Conservation (phyloP, 495 filamentous ascomycete genomes). For the Podospora didyma region DNA sequence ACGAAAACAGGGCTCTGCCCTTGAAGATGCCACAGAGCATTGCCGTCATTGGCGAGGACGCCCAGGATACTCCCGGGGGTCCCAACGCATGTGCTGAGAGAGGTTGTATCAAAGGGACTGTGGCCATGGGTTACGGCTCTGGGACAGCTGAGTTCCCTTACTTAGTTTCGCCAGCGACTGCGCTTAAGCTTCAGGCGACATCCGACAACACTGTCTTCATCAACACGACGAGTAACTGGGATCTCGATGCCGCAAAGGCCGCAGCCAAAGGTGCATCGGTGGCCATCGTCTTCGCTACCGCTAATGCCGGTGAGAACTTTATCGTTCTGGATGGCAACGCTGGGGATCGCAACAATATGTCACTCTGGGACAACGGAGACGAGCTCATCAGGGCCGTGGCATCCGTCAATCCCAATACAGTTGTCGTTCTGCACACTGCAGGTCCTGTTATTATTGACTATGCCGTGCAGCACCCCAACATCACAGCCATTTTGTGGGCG, state of each 20-base stretch:
- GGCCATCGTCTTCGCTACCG: constrained; percentile 69
- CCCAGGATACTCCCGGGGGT: constrained; percentile 45
- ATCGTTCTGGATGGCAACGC: constrained; percentile 78
- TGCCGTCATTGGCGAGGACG: constrained; percentile 61
- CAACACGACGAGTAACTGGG: constrained; percentile 33
- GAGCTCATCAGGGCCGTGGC: constrained; percentile 73
- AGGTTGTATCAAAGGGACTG: constrained; percentile 51
- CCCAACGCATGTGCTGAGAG: constrained; percentile 42
- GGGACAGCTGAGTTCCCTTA: constrained; percentile 68
- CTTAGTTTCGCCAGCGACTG: constrained; percentile 51
- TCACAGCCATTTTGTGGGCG: constrained; percentile 92
- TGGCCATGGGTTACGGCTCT: constrained; percentile 54
- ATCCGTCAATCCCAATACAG: constrained; percentile 77
- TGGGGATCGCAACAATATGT: constrained; percentile 92
- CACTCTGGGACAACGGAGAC: constrained; percentile 81
- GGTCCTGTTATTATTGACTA: constrained; percentile 75
- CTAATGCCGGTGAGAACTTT: constrained; percentile 83
- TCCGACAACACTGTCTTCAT: constrained; percentile 22
- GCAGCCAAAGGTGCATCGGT: constrained; percentile 37
- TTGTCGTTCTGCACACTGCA: constrained; percentile 85
- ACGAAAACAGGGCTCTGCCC: constrained; percentile 50
- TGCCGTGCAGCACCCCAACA: constrained; percentile 80
- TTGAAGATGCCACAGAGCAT: constrained; percentile 49
- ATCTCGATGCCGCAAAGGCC: constrained; percentile 28
- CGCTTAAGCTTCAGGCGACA: constrained; percentile 41